These are phyloP conservation scores for Colletotrichum magnum DNA, from an alignment of 2,329 filamentous ascomycete genomes.

Conservation along the genomic window DNA sequence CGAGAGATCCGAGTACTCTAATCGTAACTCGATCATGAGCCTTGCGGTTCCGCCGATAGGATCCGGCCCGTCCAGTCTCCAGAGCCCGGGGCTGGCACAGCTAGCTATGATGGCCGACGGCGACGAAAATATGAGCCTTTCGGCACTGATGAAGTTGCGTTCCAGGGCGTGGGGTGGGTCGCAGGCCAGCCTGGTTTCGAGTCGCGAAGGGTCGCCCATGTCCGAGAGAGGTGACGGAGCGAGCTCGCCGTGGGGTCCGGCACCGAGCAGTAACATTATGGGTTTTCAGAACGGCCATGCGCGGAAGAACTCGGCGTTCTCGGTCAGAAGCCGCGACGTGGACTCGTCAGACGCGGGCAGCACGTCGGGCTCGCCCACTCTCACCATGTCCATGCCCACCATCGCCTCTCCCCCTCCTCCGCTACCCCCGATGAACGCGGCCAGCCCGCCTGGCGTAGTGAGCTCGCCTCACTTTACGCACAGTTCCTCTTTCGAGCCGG, in stretches of 20 bases:
- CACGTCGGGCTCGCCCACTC: slow-evolving; percentile 64
- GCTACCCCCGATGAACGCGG: slow-evolving; percentile 28
- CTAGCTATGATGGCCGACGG: slow-evolving; percentile 75
- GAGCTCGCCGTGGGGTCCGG: slow-evolving; percentile 56
- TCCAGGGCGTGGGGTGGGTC: slow-evolving; percentile 86
- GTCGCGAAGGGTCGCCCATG: slow-evolving; percentile 64
- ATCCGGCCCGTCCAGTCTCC: slow-evolving; percentile 65
- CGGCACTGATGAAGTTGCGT: slow-evolving; percentile 79
- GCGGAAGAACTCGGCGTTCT: slow-evolving; percentile 66
- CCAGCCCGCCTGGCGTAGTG: slow-evolving; percentile 38
- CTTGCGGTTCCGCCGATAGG: slow-evolving; percentile 68
- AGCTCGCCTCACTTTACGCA: slow-evolving; percentile 45
- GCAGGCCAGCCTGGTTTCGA: slow-evolving; percentile 77
- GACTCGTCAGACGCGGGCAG: slow-evolving; percentile 64
- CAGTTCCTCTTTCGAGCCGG: slow-evolving; percentile 53
- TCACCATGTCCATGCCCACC: slow-evolving; percentile 58
- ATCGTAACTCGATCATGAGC: slow-evolving; percentile 90
- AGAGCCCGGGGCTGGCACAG: slow-evolving; percentile 83
- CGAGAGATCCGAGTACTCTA: slow-evolving; percentile 95
- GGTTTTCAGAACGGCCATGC: slow-evolving; percentile 50
- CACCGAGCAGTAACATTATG: slow-evolving; percentile 37
- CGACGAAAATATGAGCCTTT: slow-evolving; percentile 79
- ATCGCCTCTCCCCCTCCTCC: slow-evolving; percentile 47
- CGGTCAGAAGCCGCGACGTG: slow-evolving; percentile 63
- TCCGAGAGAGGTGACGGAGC: slow-evolving; percentile 65